These are phyloP conservation scores for Bipolaris sorokiniana DNA, from an alignment of 2,329 filamentous ascomycete species.

Conservation along the genomic window DNA sequence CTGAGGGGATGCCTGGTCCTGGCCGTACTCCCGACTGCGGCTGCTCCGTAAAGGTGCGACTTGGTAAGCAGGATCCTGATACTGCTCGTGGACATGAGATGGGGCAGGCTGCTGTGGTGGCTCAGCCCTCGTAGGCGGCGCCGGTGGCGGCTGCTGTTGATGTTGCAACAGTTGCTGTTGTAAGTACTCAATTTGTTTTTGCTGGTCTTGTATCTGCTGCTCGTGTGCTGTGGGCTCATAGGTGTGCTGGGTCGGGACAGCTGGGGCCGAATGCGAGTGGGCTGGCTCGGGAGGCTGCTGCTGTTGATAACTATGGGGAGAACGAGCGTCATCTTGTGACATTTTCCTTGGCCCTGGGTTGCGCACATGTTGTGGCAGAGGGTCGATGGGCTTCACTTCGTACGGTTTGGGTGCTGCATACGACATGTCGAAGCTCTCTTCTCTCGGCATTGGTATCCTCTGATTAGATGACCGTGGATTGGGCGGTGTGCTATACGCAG, in stretches of 20 bases:
- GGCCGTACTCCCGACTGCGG: conserved; percentile 33
- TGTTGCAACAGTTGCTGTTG: conserved; percentile 20
- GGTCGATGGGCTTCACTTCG: conserved; percentile 41
- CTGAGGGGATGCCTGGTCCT: conserved; percentile 32
- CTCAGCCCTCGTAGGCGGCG: conserved; percentile 11
- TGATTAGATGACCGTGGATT: conserved; percentile 34
- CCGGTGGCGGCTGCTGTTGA: conserved; percentile 20
- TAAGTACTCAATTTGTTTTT: conserved; percentile 22
- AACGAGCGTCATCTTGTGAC: conserved; percentile 40
- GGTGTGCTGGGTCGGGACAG: conserved; percentile 45
- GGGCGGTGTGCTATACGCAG: conserved; percentile 29
- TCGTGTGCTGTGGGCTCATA: conserved; percentile 27
- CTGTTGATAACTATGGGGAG: conserved; percentile 30
- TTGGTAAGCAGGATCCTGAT: conserved; percentile 42
- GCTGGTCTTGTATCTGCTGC: conserved; percentile 18
- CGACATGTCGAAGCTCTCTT: conserved; percentile 44
- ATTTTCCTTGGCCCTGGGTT: conserved; percentile 27
- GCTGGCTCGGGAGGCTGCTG: conserved; percentile 36
- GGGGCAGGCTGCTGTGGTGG: conserved; percentile 17
- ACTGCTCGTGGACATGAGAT: conserved; percentile 27
- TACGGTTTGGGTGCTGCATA: conserved; percentile 48
- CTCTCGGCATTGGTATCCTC: conserved; percentile 27
- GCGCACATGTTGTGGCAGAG: conserved; percentile 31
- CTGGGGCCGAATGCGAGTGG: conserved; percentile 55
- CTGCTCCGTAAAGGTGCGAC: conserved; percentile 44